Evolutionary conservation across 2,329 filamentous ascomycete genomes (phyloP).

Genomic region (Phialemoniopsis sp.): DNA sequence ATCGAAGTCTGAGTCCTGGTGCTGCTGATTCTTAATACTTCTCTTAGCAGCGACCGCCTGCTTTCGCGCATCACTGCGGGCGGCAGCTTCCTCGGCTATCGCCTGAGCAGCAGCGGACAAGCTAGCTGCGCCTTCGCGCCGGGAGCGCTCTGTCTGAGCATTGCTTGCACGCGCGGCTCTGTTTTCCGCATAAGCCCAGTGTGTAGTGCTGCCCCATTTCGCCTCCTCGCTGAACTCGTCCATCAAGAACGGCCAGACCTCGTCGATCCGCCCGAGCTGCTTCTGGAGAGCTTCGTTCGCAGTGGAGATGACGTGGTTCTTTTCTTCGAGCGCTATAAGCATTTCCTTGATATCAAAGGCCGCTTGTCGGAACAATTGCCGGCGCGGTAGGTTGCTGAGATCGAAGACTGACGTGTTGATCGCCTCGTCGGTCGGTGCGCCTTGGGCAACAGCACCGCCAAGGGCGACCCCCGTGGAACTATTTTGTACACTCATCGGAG

Average conservation of each 20-base stretch:
- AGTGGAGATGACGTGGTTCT: conserved; percentile 92
- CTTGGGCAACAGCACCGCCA: conserved; percentile 24
- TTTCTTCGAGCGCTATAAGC: conserved; percentile 89
- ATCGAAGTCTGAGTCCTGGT: conserved; percentile 76
- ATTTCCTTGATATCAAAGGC: conserved; percentile 77
- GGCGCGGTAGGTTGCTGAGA: conserved; percentile 57
- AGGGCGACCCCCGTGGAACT: conserved; percentile 36
- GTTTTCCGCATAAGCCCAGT: conserved; percentile 94
- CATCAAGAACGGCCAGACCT: conserved; percentile 82
- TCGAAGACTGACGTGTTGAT: conserved; percentile 43
- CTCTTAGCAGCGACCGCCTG: conserved; percentile 77
- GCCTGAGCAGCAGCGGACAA: conserved; percentile 74
- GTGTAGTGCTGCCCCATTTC: conserved; percentile 82
- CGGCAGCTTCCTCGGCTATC: conserved; percentile 78
- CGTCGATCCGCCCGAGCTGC: conserved; percentile 79
- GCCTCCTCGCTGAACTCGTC: conserved; percentile 91
- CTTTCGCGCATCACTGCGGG: conserved; percentile 78
- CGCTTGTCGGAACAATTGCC: conserved; percentile 74
- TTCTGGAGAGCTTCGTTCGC: conserved; percentile 86
- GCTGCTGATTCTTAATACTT: conserved; percentile 57
- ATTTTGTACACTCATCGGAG: conserved; percentile 45
- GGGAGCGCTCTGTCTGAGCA: conserved; percentile 66
- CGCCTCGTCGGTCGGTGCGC: conserved; percentile 28
- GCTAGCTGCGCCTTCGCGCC: conserved; percentile 73
- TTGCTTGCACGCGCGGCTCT: conserved; percentile 58